Conservation (phyloP, 441 rosid species). For the Mallotus repandus region DNA sequence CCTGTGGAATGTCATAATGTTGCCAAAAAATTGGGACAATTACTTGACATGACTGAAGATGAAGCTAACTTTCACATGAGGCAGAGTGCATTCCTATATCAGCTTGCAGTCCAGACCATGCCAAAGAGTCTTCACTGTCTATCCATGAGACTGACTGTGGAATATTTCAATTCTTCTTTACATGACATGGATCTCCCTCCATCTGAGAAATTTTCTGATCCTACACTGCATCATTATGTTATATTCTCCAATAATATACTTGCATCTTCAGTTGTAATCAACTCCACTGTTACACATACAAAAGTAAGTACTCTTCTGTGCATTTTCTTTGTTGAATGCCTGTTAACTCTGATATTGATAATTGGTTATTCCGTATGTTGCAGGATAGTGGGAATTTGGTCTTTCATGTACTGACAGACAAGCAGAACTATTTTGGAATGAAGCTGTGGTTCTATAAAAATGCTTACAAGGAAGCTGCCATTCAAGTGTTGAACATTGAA, state of each 20-base stretch:
- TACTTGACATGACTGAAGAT: conserved; percentile 81
- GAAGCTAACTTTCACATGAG: conserved; percentile 94
- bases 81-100: conserved; percentile 95
- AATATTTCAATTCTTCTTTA: conserved; percentile 63
- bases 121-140: conserved; percentile 95
- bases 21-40: conserved; percentile 91
- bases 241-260: conserved; percentile 76
- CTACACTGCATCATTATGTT: conserved; percentile 67
- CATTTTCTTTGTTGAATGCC: conserved; percentile 21
- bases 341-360: conserved; percentile 22
- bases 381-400: conserved; percentile 81
- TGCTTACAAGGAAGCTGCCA: conserved; percentile 53
- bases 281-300: conserved; percentile 75
- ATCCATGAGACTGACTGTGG: conserved; percentile 87
- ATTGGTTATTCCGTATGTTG: conserved; percentile 35
- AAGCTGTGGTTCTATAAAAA: conserved; percentile 75
- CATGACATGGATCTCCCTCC: conserved; percentile 40
- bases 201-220: conserved; percentile 60
- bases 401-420: conserved; percentile 90
- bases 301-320: conserved; percentile 39
- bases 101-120: conserved; percentile 86
- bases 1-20: conserved; percentile 81
- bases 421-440: conserved; percentile 80
- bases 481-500: conserved; percentile 75
- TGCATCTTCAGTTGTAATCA: conserved; percentile 87